Percentiles rank a stretch among this genome's conserved stretches.
phyloP scores from a whole-genome alignment of 345 rosid genomes.

The Syzygium aqueum region DNA sequence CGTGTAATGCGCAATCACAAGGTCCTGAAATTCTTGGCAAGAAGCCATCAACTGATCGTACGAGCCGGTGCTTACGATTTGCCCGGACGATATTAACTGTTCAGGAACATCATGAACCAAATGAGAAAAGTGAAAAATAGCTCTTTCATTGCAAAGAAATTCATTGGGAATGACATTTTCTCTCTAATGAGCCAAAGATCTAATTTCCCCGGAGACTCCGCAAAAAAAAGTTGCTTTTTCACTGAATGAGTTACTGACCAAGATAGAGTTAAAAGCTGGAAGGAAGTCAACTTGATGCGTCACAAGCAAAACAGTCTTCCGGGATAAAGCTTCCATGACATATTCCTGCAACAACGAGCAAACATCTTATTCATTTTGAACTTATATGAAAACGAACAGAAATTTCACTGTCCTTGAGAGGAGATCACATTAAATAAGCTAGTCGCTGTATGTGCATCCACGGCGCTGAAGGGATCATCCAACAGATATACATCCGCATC shows the following conservation, averaged over 20 bases:
- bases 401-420: background rate
- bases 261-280: conserved; percentile 27
- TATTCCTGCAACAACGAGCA: conserved; percentile 23
- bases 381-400: background rate
- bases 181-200: background rate
- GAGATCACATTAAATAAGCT: conserved; percentile 25
- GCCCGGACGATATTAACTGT: conserved; percentile 40
- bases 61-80: conserved; percentile 19
- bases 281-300: conserved; percentile 57
- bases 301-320: conserved; percentile 44
- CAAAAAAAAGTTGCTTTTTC: background rate
- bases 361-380: background rate
- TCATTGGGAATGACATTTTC: background rate
- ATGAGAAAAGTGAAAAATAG: background rate
- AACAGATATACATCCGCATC: conserved; percentile 47
- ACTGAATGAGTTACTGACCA: conserved; percentile 15
- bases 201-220: background rate
- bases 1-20: conserved; percentile 34
- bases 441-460: conserved; percentile 49
- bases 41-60: conserved; percentile 30
- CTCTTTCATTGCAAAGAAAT: background rate
- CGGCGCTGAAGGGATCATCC: conserved; percentile 56
- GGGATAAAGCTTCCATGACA: conserved; percentile 31
- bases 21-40: conserved; percentile 29
- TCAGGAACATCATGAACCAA: background rate